Percentiles rank a stretch among this genome's conserved stretches.
These are phyloP conservation scores for Coemansia sp. DNA, from an alignment of 192 early-diverging fungal genomes.

Conservation along the genomic window DNA sequence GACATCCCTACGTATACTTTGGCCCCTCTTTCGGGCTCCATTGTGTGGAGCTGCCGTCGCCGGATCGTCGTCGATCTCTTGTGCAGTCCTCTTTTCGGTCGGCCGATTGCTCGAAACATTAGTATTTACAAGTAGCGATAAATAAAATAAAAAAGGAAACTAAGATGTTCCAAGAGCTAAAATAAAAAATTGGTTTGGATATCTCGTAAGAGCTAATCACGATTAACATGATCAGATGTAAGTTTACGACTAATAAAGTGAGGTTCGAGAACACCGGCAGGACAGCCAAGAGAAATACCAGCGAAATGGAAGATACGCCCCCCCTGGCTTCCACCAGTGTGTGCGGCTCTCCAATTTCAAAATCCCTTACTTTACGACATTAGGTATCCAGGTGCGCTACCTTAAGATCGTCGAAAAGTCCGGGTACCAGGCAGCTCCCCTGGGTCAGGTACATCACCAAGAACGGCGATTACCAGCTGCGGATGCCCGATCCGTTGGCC, in stretches of 20 bases:
- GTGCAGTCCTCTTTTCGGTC: not conserved
- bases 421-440: constrained; percentile 48
- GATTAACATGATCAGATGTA: too few species aligned
- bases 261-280: too few species aligned
- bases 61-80: not conserved
- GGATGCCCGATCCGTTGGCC: too few species aligned
- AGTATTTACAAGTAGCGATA: not conserved
- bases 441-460: constrained; percentile 90
- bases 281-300: too few species aligned
- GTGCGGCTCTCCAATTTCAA: constrained; percentile 55
- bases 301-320: too few species aligned
- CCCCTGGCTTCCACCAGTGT: too few species aligned
- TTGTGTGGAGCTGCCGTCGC: not conserved
- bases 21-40: not conserved
- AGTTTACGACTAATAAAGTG: too few species aligned
- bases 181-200: too few species aligned
- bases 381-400: constrained; percentile 54
- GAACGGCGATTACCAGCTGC: constrained; percentile 54
- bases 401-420: too few species aligned
- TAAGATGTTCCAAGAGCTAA: too few species aligned
- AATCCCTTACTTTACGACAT: constrained; percentile 87
- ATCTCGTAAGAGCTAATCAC: too few species aligned
- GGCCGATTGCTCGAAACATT: not conserved
- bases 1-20: constrained; percentile 58
- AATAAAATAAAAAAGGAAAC: not conserved